Evolutionary conservation across 2,329 filamentous ascomycete species (phyloP).

Genomic region (Verticillium alfalfae): DNA sequence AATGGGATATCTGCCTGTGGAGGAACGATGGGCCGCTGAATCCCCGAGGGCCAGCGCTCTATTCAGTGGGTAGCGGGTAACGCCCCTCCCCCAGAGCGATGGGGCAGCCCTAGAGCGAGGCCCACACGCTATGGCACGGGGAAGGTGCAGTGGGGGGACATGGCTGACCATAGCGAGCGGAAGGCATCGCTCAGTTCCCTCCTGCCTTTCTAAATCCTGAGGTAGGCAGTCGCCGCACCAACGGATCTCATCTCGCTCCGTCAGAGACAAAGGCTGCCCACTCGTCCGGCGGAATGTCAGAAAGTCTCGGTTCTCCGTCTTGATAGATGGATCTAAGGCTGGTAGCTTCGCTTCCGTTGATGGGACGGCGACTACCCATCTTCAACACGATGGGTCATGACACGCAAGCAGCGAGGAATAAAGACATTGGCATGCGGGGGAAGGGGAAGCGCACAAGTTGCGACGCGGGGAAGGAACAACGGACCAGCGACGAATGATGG

Average conservation of each 20-base stretch:
- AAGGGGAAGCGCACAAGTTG: not conserved
- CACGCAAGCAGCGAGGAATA: not conserved
- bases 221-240: not conserved
- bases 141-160: not conserved
- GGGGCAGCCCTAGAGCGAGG: not conserved
- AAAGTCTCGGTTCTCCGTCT: not conserved
- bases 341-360: not conserved
- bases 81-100: no score
- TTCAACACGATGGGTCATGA: not conserved
- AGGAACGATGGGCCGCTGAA: not conserved
- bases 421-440: not conserved
- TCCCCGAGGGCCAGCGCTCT: not conserved
- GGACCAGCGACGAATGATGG: not conserved
- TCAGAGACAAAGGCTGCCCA: not conserved
- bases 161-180: not conserved
- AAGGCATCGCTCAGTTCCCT: no score
- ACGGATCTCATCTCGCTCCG: not conserved
- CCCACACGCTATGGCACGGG: not conserved
- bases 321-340: not conserved
- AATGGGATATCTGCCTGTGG: not conserved
- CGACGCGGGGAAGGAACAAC: not conserved
- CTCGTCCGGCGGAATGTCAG: not conserved
- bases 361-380: not conserved
- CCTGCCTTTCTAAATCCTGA: no score
- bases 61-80: not conserved